These are phyloP conservation scores for Medicago truncatula DNA, from an alignment of 306 rosid species.

Conservation along the genomic window DNA sequence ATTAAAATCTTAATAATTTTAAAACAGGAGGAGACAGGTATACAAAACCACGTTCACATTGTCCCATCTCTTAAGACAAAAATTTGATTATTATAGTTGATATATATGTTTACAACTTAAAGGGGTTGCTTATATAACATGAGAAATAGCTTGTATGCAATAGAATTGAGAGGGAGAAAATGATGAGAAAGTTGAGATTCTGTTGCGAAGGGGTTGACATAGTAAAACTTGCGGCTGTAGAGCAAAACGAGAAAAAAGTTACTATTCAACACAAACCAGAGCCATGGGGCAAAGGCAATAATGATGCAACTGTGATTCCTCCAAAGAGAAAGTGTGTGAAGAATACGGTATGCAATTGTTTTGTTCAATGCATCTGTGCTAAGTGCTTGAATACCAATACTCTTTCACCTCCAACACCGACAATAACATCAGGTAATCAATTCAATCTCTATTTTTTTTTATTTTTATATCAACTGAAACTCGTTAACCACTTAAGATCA, in stretches of 20 bases:
- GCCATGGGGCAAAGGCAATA: background rate
- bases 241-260: conserved; percentile 3
- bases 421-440: conserved; percentile 3
- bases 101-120: background rate
- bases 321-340: conserved; percentile 50
- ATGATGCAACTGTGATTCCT: conserved; percentile 51
- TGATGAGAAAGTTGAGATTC: conserved; percentile 33
- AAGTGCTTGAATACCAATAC: conserved; percentile 14
- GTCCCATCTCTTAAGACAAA: background rate
- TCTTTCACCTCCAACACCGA: background rate
- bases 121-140: background rate
- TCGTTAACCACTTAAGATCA: too few species aligned
- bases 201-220: conserved; percentile 18
- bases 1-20: too few species aligned
- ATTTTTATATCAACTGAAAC: too few species aligned
- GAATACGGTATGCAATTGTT: conserved; percentile 39
- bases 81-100: background rate
- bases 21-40: background rate
- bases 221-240: background rate
- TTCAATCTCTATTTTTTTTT: background rate
- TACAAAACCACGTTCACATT: background rate
- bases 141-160: background rate
- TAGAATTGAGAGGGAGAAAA: conserved; percentile 1
- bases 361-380: conserved; percentile 19
- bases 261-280: background rate